These are phyloP conservation scores for Fusarium sororula DNA, from an alignment of 2,329 filamentous ascomycete species.

Conservation along the genomic window DNA sequence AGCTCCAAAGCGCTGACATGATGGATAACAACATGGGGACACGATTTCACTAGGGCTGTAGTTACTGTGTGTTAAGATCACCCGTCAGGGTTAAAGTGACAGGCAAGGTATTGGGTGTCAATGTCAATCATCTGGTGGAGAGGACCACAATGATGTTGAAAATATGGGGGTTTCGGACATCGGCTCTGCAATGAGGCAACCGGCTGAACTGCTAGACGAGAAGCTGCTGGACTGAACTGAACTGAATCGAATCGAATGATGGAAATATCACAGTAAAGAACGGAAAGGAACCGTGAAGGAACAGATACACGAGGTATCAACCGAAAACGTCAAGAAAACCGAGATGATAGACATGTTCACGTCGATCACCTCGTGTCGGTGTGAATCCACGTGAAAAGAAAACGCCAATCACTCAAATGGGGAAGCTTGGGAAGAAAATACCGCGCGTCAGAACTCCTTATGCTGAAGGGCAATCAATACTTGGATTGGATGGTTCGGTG, in stretches of 20 bases:
- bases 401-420: constrained; percentile 6
- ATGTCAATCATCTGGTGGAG: not conserved
- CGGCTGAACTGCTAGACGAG: not conserved
- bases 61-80: constrained; percentile 10
- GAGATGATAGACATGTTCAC: not conserved
- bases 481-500: constrained; percentile 23
- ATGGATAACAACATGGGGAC: too few species aligned
- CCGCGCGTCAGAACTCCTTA: constrained; percentile 1
- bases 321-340: not conserved
- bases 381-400: constrained; percentile 12
- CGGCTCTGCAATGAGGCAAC: not conserved
- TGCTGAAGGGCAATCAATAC: not conserved
- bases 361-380: constrained; percentile 22
- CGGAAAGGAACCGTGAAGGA: not conserved
- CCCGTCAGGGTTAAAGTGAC: constrained; percentile 10
- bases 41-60: not conserved
- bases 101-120: not conserved
- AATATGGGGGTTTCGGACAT: not conserved
- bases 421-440: not conserved
- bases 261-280: not conserved
- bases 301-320: not conserved
- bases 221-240: not conserved
- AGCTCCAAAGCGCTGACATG: not conserved
- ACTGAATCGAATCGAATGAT: not conserved
- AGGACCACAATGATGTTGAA: not conserved